phyloP scores from a whole-genome alignment of 495 filamentous ascomycete species.

The Hyaloscypha finlandica region DNA sequence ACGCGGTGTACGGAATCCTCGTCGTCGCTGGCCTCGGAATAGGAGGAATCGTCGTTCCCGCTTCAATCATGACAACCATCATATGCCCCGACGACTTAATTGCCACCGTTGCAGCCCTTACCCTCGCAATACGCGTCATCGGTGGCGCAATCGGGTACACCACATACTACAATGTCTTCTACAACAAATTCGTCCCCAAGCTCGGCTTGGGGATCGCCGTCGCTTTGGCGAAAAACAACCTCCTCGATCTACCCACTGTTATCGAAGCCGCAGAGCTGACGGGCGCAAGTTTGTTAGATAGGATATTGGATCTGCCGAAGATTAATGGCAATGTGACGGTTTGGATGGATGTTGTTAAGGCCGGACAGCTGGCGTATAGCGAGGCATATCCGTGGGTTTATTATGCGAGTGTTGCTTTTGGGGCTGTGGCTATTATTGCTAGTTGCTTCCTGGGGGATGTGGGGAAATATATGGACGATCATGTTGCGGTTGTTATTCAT shows the following conservation, averaged over 20 bases:
- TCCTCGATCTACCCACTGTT: conserved; percentile 48
- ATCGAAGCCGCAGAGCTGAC: conserved; percentile 57
- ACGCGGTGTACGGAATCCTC: conserved; percentile 61
- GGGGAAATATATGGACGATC: conserved; percentile 63
- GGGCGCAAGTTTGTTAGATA: conserved; percentile 52
- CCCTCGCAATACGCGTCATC: conserved; percentile 70
- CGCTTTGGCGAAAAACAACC: conserved; percentile 54
- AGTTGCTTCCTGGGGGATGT: conserved; percentile 66
- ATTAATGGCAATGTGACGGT: conserved; percentile 53
- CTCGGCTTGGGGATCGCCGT: conserved; percentile 54
- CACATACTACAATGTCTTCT: conserved; percentile 77
- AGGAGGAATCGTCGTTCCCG: conserved; percentile 72
- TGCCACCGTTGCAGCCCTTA: conserved; percentile 73
- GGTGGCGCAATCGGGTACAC: conserved; percentile 72
- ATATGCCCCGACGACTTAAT: conserved; percentile 74
- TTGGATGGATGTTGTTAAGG: conserved; percentile 56
- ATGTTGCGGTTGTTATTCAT: conserved; percentile 65
- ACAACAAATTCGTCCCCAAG: conserved; percentile 60
- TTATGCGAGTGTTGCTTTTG: conserved; percentile 68
- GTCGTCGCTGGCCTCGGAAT: conserved; percentile 68
- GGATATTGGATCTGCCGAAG: conserved; percentile 55
- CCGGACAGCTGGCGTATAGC: conserved; percentile 62
- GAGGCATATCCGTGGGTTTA: conserved; percentile 68
- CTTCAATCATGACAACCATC: conserved; percentile 71
- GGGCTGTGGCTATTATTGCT: conserved; percentile 58